Base-by-base conservation (phyloP, 306 rosid species). In the Quercus engelmannii region DNA sequence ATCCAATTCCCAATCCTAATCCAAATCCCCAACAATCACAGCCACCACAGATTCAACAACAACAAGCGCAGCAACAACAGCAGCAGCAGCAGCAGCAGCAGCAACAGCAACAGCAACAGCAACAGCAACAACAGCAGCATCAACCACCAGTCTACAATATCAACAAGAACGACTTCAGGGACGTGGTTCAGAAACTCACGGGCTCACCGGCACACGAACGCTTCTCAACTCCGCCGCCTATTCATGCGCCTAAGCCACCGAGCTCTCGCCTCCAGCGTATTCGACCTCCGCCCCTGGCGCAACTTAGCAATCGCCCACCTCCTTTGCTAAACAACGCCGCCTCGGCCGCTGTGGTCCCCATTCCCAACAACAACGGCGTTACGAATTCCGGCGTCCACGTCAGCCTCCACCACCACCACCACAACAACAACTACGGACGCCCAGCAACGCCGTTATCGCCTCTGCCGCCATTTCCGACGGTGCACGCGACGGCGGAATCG, bases 111-210 rank as follows among this genome's bases (percentile, higher is more conserved):
- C 68, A 3, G 85, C 76, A 5, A n/a, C 76, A 49, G 10, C 86
- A 62, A 57, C 88, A 63, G 55, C 87, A 82, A 71, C 82, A 80
- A 3, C 87, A 86, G 54, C 97, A 91, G 77, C 94, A 95, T 52
- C 98, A 95, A 77, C 98, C 99, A 10, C 99, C 99, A 3, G 98
- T 96, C 7, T 96, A 96, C 82, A 96, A 96, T 83, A 96, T 96
- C 83, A 96, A 91, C 93, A 96, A 96, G 84, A 96, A 85, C 54
- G 99, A 96, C 52, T 96, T 96, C 88, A 80, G 99, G 17, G 98
- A 96, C 18, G 97, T 93, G 4, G 99, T 96, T 28, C 99, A 96
- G 87, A 96, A 90, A 86, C 97, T 96, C 35, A 96, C 98, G 1
- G 98, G 99, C 5, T 93, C 99, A 4, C 99, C 99, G 35, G 96